Evolutionary conservation across 1,284 basidiomycete genomes (phyloP), one percentile per base, ranked within the genome.

Genomic region (Rhodofomes roseus): DNA sequence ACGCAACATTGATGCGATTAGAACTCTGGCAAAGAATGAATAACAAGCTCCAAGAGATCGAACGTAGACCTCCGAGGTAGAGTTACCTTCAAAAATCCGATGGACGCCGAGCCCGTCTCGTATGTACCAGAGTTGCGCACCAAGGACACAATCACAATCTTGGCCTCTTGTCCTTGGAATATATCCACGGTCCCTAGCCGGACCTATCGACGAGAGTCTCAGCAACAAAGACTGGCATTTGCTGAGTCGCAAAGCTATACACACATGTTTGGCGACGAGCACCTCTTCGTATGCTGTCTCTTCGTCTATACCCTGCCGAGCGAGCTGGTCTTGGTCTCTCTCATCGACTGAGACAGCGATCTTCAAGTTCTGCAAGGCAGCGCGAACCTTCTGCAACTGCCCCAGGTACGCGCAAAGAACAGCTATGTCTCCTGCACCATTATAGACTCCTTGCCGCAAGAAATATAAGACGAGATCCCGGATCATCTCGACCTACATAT

Each of bases 351-450:
- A 71, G 1, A 91, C 81, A 0, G 81, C 78, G 12, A 92, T 79
- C 59, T 83, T 74, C 65, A 34, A 70, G 60, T 84, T 80, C 1
- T 58, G 60, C 9, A 91, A 76, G 43, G 79, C 78, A 0, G 81
- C 79, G 2, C 72, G 67, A 27, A 74, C 67, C 31, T 71, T 70
- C 55, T 68, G 66, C 4, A 92, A 75, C 65, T 92, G 90, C 0
- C 90, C 88, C 4, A 90, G 79, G 67, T 92, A 92, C 0, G 88
- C 87, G 64, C 87, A 90, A 18, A 92, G 71, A 2, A 92, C 85
- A 4, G 87, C 88, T 37, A 92, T 89, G 62, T 90, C 86, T 0
- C 88, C 88, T 0, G 61, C 64, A 2, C 56, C 65, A n/a, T 61
- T 65, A 56, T 71, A 71, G 12, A 55, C 54, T 9, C 64, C 79